Evolutionary conservation across 306 rosid species (phyloP), one percentile per base, ranked within the genome.

Genomic region (Urtica urens): DNA sequence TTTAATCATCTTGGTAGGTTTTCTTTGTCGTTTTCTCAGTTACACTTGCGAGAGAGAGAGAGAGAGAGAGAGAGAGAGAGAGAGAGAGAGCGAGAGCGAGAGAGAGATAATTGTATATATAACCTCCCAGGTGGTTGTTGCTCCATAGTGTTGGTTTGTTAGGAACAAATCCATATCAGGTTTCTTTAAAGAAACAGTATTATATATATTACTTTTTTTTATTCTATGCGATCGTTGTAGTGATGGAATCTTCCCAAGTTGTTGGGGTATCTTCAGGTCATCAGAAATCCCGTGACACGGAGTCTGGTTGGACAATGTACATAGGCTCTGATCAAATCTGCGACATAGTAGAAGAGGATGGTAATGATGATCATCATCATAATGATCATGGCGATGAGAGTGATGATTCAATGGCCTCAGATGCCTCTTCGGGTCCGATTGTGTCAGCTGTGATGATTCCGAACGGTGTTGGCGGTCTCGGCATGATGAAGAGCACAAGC

Each of bases 241-340:
- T 5, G 35, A 82, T 82, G 93, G 84, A 82, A 62, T 51, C 79
- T 61, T 71, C 78, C 58, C 45, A 48, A 18, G 67, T 49, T 67
- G 38, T 35, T 46, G 72, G 54, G 62, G 57, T 53, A 38, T 57
- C 54, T 41, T 57, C 54, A 38, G 72, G 14, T 18, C n/a, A n/a
- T n/a, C 17, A 40, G 37, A 67, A 73, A 68, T 55, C 58, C 39
- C 59, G 58, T 45, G 63, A 49, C 23, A 27, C n/a, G 49, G 93
- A 78, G 48, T 83, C 87, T 57, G 94, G 94, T 20, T 83, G 94
- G 94, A 83, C 94, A 38, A 62, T 58, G 41, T 83, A 83, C 43
- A 68, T 82, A 55, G 78, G 75, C 53, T 76, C 87, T 64, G n/a
- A n/a, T n/a, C 69, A 29, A 25, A 29, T 51, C 15, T 42, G 23